These are phyloP conservation scores for Talaromyces sp. DNA, from an alignment of 2,329 filamentous ascomycete species.

Conservation along the genomic window DNA sequence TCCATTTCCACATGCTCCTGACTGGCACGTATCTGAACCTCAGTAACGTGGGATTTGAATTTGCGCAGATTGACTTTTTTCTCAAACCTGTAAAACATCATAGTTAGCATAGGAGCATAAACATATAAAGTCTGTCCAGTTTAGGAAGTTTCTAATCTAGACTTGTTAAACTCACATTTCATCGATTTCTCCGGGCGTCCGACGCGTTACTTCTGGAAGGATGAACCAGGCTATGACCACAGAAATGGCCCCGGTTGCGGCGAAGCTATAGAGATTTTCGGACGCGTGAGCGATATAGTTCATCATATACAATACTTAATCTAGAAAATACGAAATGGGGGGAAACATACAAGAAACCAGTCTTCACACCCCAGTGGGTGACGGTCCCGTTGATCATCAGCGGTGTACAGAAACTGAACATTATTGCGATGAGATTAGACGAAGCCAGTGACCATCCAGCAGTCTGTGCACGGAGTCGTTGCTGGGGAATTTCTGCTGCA, in stretches of 20 bases:
- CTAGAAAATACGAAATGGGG: background rate
- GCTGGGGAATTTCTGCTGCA: conserved; percentile 36
- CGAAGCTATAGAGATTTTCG: conserved; percentile 25
- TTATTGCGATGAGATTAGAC: conserved; percentile 37
- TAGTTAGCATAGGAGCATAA: background rate
- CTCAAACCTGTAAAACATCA: conserved; percentile 21
- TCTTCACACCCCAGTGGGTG: conserved; percentile 40
- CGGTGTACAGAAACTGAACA: conserved; percentile 43
- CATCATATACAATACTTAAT: background rate
- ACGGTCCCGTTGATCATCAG: conserved; percentile 38
- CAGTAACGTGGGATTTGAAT: conserved; percentile 31
- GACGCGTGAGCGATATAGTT: background rate
- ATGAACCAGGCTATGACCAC: conserved; percentile 39
- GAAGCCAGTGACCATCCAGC: conserved; percentile 35
- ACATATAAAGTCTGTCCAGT: background rate
- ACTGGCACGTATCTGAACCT: conserved; percentile 25
- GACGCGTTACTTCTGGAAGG: conserved; percentile 49
- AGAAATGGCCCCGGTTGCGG: conserved; percentile 24
- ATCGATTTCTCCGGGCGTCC: conserved; percentile 47
- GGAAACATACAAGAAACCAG: conserved; percentile 38
- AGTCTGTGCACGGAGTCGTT: conserved; percentile 37
- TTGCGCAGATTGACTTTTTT: conserved; percentile 32
- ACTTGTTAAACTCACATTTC: conserved; percentile 25
- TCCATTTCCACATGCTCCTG: conserved; percentile 16
- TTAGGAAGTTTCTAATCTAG: background rate